Conservation (phyloP, 1,284 basidiomycete species). For the Puccinia triticina region DNA sequence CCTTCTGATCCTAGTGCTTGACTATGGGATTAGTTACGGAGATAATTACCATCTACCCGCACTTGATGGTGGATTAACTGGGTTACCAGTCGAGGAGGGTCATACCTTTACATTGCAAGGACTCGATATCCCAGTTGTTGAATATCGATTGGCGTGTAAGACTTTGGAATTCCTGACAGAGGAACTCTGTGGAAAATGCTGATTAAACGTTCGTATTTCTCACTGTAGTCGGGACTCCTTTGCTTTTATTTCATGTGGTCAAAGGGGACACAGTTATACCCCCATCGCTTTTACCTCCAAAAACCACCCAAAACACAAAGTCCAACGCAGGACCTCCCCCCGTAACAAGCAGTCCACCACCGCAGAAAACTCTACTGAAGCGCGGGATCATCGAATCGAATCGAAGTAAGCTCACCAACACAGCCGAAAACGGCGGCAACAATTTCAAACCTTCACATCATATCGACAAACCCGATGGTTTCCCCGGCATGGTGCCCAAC, state of each 20-base stretch:
- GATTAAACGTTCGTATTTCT: neutral
- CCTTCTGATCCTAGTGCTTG: conserved; percentile 31
- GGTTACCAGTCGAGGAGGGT: conserved; percentile 31
- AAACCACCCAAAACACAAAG: neutral
- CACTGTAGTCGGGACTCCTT: conserved; percentile 41
- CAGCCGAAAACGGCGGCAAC: neutral
- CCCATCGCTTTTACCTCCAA: neutral
- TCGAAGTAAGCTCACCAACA: neutral
- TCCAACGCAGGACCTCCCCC: neutral
- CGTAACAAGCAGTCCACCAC: neutral
- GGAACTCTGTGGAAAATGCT: neutral
- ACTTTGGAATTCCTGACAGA: neutral
- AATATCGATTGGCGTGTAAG: conserved; percentile 51
- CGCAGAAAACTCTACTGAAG: neutral
- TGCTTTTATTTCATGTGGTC: conserved; percentile 49
- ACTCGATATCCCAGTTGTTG: conserved; percentile 37
- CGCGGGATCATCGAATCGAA: neutral
- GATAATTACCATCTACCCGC: conserved; percentile 49
- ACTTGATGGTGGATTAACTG: conserved; percentile 49
- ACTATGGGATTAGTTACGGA: conserved; percentile 36
- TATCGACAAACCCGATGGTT: neutral
- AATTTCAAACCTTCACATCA: neutral
- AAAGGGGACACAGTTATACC: conserved; percentile 29
- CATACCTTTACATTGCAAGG: conserved; percentile 41
- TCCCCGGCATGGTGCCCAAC: conserved; percentile 30